These are phyloP conservation scores for Alloascoidea hylecoeti DNA, from an alignment of 805 yeast genomes.

Conservation along the genomic window DNA sequence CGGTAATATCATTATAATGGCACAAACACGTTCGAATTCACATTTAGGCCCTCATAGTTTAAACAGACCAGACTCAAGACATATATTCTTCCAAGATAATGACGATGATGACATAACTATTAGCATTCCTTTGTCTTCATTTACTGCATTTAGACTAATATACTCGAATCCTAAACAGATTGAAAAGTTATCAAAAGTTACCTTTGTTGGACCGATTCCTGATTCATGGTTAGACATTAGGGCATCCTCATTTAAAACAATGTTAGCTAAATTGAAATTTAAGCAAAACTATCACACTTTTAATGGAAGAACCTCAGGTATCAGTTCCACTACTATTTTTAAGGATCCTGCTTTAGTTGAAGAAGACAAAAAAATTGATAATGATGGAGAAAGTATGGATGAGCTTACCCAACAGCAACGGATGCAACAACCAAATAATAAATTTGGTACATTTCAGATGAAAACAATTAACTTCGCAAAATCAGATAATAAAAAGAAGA, in stretches of 20 bases:
- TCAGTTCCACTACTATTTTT: slow-evolving; percentile 5
- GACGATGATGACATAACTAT: no score
- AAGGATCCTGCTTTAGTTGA: neutral
- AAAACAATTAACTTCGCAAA: no score
- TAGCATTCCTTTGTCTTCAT: slow-evolving; percentile 12
- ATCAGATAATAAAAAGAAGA: no score
- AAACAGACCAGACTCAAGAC: no score
- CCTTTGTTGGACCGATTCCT: slow-evolving; percentile 19
- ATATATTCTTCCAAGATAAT: no score
- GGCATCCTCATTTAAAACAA: slow-evolving; percentile 1
- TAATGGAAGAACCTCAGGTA: slow-evolving; percentile 1
- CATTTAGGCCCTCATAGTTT: no score
- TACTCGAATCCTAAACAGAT: slow-evolving; percentile 13
- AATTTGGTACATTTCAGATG: no score
- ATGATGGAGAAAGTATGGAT: no score
- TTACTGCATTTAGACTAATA: slow-evolving; percentile 17
- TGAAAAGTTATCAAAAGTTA: slow-evolving; percentile 15
- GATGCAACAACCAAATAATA: no score
- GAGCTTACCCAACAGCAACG: no score
- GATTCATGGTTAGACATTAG: slow-evolving; percentile 9
- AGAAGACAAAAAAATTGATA: neutral
- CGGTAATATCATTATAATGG: no score
- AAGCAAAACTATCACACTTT: neutral
- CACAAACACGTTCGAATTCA: no score
- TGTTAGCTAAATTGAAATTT: neutral